Percentiles rank a stretch among this genome's conserved stretches.
Evolutionary conservation across 1,139 yeast species (phyloP).

Genomic region (Schwanniomyces etchellsii): DNA sequence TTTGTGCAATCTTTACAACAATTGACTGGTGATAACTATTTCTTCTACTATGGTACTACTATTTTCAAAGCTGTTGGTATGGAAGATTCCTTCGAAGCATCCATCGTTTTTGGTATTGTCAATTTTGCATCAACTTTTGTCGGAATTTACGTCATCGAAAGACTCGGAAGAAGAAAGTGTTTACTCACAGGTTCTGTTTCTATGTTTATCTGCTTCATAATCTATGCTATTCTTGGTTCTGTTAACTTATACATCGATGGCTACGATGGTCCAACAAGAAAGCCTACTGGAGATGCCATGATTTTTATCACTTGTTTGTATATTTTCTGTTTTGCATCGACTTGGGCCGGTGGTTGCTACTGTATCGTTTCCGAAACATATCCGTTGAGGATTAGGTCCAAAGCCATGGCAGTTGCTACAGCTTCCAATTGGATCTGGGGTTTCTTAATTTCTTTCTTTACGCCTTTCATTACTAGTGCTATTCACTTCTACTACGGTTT

Average conservation of each 20-base stretch:
- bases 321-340: constrained; percentile 77
- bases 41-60: constrained; percentile 78
- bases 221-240: constrained; percentile 58
- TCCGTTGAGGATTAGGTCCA: constrained; percentile 74
- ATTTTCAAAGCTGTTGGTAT: constrained; percentile 75
- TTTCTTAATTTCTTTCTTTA: constrained; percentile 49
- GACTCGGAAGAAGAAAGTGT: constrained; percentile 65
- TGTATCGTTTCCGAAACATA: constrained; percentile 74
- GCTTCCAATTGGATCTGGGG: constrained; percentile 76
- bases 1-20: constrained; percentile 68
- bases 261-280: constrained; percentile 26
- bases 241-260: constrained; percentile 55
- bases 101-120: constrained; percentile 73
- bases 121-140: constrained; percentile 71
- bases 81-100: constrained; percentile 66
- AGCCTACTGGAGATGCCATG: constrained; percentile 64
- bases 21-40: constrained; percentile 75
- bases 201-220: constrained; percentile 55
- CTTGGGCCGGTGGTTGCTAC: constrained; percentile 87
- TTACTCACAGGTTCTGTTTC: constrained; percentile 42
- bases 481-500: constrained; percentile 48
- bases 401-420: constrained; percentile 71
- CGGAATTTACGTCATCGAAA: constrained; percentile 63
- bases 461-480: constrained; percentile 42
- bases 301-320: constrained; percentile 74